A percentile compares a stretch with the other conserved stretches of the same genome.
Conservation (phyloP, 768 basidiomycete species). For the Coprinopsis strossmayeri region DNA sequence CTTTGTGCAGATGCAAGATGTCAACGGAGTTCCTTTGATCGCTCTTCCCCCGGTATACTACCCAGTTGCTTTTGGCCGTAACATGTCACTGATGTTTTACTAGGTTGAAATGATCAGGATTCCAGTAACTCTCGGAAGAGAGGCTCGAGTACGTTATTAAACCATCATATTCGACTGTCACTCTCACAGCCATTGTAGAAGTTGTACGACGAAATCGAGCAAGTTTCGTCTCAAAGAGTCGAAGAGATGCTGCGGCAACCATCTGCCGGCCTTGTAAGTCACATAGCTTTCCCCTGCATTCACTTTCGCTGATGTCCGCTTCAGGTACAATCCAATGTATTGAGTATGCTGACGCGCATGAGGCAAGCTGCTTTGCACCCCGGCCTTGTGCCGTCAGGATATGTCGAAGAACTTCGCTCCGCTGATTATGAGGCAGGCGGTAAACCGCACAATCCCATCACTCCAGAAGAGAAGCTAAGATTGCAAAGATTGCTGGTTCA, state of each 20-base stretch:
- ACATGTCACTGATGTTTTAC: constrained; percentile 1
- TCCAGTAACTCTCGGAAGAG: constrained; percentile 56
- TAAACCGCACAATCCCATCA: constrained; percentile 30
- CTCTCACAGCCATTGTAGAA: constrained; percentile 25
- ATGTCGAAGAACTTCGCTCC: constrained; percentile 56
- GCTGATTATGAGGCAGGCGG: constrained; percentile 27
- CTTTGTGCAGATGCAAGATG: constrained; percentile 73
- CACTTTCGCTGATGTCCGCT: constrained; percentile 4
- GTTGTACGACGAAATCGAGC: constrained; percentile 67
- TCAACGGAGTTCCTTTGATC: constrained; percentile 63
- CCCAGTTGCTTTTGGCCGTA: not conserved
- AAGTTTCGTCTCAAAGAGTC: constrained; percentile 55
- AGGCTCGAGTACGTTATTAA: constrained; percentile 49
- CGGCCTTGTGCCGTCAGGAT: constrained; percentile 62
- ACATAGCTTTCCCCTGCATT: not conserved
- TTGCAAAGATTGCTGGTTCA: constrained; percentile 55
- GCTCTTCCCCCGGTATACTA: constrained; percentile 60
- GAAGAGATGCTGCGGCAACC: constrained; percentile 44
- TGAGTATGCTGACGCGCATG: constrained; percentile 82
- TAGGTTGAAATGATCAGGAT: constrained; percentile 76
- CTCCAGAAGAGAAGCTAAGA: constrained; percentile 44
- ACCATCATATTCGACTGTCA: not conserved
- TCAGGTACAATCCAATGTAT: constrained; percentile 61
- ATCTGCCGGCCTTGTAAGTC: constrained; percentile 35
- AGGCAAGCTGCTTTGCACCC: constrained; percentile 81